A percentile compares a stretch with the other conserved stretches of the same genome.
Conservation (phyloP, 345 rosid genomes). For the Pistacia atlantica region DNA sequence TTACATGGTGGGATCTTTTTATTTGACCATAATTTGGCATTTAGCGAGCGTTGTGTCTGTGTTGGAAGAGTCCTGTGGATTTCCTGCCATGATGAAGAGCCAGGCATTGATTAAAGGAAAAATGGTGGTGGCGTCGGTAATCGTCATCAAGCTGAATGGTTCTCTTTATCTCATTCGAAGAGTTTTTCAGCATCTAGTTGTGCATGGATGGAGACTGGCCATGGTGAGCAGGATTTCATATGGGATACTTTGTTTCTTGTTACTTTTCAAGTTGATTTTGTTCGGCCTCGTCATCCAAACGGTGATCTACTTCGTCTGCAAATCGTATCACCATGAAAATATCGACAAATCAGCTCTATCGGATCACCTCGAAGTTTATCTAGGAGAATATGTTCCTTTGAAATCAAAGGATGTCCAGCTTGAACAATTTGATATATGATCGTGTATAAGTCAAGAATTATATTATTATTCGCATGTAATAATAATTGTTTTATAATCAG, state of each 20-base stretch:
- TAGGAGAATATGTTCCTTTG: constrained; percentile 55
- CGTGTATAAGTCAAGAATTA: not conserved
- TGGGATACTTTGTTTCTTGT: constrained; percentile 34
- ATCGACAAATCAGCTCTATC: constrained; percentile 53
- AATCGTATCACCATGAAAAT: constrained; percentile 57
- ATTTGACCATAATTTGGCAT: constrained; percentile 47
- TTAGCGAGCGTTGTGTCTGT: constrained; percentile 54
- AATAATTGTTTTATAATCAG: not conserved
- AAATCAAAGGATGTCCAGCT: constrained; percentile 53
- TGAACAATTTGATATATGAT: constrained; percentile 20
- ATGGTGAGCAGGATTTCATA: constrained; percentile 20
- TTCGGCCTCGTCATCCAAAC: constrained; percentile 47
- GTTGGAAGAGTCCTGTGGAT: constrained; percentile 46
- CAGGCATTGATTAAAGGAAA: constrained; percentile 47
- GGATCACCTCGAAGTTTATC: constrained; percentile 55
- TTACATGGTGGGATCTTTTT: constrained; percentile 34
- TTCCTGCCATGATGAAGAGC: constrained; percentile 45
- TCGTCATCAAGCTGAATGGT: constrained; percentile 27
- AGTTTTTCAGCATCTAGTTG: constrained; percentile 29
- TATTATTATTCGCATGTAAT: not conserved
- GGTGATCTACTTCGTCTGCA: constrained; percentile 59
- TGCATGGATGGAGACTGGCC: constrained; percentile 27
- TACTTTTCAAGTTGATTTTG: constrained; percentile 38
- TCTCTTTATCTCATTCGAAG: not conserved
- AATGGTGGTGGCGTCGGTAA: constrained; percentile 6